A percentile compares a stretch with the other conserved stretches of the same genome.
Evolutionary conservation across 2,329 filamentous ascomycete species (phyloP).

Genomic region (Colletotrichum plurivorum): DNA sequence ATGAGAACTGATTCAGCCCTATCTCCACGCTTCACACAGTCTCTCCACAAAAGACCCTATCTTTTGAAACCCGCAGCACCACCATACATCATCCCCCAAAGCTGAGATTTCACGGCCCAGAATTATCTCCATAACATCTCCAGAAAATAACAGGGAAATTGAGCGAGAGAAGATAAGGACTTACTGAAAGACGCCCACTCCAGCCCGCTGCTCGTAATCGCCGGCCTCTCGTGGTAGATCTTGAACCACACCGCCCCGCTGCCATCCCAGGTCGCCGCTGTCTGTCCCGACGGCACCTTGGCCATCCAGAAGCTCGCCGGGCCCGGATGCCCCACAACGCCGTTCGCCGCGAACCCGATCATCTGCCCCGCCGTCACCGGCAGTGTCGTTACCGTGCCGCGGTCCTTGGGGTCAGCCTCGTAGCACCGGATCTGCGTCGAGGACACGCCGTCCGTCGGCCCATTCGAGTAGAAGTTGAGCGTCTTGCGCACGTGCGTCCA

Average conservation of each 20-base stretch:
- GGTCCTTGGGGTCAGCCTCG: constrained; percentile 42
- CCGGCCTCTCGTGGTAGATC: constrained; percentile 54
- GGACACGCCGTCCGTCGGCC: constrained; percentile 49
- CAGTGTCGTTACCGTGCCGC: constrained; percentile 25
- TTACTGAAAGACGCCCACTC: constrained; percentile 56
- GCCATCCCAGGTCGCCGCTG: constrained; percentile 50
- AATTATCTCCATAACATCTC: neutral
- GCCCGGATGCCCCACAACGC: constrained; percentile 55
- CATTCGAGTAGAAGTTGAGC: constrained; percentile 51
- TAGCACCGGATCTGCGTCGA: constrained; percentile 52
- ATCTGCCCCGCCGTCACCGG: constrained; percentile 44
- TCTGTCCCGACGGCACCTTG: constrained; percentile 52
- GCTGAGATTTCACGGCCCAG: neutral
- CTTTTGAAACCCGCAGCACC: constrained; percentile 15
- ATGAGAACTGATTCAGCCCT: constrained; percentile 31
- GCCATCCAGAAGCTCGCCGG: constrained; percentile 55
- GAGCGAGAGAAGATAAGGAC: constrained; percentile 3
- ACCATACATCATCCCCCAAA: neutral
- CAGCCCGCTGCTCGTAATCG: constrained; percentile 51
- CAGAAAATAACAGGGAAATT: neutral
- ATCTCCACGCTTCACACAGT: neutral
- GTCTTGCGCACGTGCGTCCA: constrained; percentile 51
- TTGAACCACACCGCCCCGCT: constrained; percentile 55
- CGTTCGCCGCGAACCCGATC: constrained; percentile 54
- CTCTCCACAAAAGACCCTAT: constrained; percentile 21